phyloP scores from a whole-genome alignment of 805 yeast genomes.

The Blastobotrys peoriensis region DNA sequence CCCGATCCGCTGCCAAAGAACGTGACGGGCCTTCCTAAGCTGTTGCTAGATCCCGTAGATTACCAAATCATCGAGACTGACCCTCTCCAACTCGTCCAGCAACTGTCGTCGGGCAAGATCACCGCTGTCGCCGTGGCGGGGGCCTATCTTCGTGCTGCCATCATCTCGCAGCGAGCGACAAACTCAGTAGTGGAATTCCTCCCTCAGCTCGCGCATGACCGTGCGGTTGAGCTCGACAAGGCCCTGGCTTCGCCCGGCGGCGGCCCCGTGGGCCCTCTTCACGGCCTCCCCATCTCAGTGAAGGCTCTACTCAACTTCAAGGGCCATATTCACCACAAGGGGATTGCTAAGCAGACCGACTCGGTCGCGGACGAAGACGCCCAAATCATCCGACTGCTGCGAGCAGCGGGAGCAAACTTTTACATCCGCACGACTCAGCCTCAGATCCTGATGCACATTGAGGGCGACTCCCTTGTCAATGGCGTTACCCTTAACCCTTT shows the following conservation, averaged over 20 bases:
- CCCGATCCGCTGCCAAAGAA: conserved; percentile 16
- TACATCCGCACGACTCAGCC: conserved; percentile 56
- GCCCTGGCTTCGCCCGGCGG: conserved; percentile 41
- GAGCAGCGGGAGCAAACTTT: conserved; percentile 51
- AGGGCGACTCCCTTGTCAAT: conserved; percentile 39
- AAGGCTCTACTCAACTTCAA: conserved; percentile 58
- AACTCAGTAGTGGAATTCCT: conserved; percentile 40
- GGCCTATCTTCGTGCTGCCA: conserved; percentile 52
- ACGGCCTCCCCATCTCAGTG: conserved; percentile 62
- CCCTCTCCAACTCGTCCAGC: conserved; percentile 33
- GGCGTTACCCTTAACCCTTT: conserved; percentile 45
- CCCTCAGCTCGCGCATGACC: conserved; percentile 5
- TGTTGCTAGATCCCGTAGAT: conserved; percentile 13
- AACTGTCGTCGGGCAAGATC: conserved; percentile 37
- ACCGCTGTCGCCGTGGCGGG: conserved; percentile 43
- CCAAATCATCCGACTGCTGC: conserved; percentile 41
- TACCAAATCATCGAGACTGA: conserved; percentile 14
- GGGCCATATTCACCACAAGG: conserved; percentile 27
- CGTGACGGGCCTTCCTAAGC: conserved; percentile 16
- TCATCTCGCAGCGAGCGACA: conserved; percentile 53
- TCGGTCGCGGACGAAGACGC: conserved; percentile 32
- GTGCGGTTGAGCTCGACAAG: conserved; percentile 37
- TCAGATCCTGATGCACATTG: conserved; percentile 53
- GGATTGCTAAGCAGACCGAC: not conserved
- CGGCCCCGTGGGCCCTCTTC: conserved; percentile 56